A percentile compares a stretch with the other conserved stretches of the same genome.
phyloP scores from a whole-genome alignment of 139 green algal genomes.

The Picochlorum costavermella region DNA sequence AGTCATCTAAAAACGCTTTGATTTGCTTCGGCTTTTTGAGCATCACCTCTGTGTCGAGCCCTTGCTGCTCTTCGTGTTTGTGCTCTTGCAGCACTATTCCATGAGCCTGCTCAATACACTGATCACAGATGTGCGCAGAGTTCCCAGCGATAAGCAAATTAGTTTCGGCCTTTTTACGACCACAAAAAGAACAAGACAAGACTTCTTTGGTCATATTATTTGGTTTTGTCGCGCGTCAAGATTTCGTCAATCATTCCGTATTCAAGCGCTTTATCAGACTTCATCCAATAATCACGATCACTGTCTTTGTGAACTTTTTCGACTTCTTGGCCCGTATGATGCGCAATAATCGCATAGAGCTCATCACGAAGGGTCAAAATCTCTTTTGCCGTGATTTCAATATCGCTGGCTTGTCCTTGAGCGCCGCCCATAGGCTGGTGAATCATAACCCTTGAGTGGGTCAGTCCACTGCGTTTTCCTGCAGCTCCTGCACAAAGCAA shows the following conservation, averaged over 20 bases:
- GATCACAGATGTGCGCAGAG: too few relatives aligned
- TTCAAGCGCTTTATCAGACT: constrained; percentile 81
- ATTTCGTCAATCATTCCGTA: constrained; percentile 94
- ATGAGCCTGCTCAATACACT: too few relatives aligned
- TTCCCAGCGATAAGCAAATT: too few relatives aligned
- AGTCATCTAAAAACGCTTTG: constrained; percentile 55
- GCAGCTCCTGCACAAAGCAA: constrained; percentile 84
- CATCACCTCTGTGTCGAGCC: too few relatives aligned
- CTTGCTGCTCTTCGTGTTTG: too few relatives aligned
- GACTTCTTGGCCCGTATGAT: constrained; percentile 90
- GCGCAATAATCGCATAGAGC: constrained; percentile 94
- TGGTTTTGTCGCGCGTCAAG: too few relatives aligned
- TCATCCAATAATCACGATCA: constrained; percentile 99
- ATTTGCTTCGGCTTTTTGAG: constrained; percentile 63
- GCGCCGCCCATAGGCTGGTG: constrained; percentile 98
- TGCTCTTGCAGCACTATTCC: too few relatives aligned
- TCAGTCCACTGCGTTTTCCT: constrained; percentile 92
- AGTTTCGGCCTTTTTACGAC: too few relatives aligned
- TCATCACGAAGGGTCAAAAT: constrained; percentile 99
- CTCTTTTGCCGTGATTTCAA: constrained; percentile 99
- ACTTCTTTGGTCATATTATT: too few relatives aligned
- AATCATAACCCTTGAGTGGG: constrained; percentile 99
- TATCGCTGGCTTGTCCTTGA: constrained; percentile 96
- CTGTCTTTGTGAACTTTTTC: constrained; percentile 92
- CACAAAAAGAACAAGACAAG: too few relatives aligned